Evolutionary conservation across 1,284 basidiomycete genomes (phyloP).

Genomic region (Heterobasidion annosum): DNA sequence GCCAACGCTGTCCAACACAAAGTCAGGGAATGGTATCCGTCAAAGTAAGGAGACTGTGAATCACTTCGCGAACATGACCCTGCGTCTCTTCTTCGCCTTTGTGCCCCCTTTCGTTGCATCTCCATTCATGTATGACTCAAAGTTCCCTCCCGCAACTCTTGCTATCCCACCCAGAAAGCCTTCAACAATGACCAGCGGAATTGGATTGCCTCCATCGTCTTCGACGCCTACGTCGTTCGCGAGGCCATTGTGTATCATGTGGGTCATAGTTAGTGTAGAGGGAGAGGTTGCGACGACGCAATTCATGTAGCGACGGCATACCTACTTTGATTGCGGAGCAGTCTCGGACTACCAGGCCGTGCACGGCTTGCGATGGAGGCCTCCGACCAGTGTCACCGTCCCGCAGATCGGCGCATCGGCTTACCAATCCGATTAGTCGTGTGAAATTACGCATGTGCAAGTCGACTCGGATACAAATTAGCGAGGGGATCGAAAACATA

Average conservation of each 20-base stretch:
- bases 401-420: neutral
- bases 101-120: conserved; percentile 20
- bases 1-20: conserved; percentile 26
- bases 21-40: neutral
- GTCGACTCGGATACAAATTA: too few species aligned
- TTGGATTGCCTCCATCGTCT: conserved; percentile 1
- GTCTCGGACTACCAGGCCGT: neutral
- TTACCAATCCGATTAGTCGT: neutral
- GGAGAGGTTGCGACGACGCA: neutral
- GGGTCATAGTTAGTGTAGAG: neutral
- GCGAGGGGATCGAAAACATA: too few species aligned
- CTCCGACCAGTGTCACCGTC: neutral
- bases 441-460: neutral
- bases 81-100: conserved; percentile 15
- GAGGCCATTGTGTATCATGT: neutral
- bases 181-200: conserved; percentile 45
- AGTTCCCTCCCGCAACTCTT: conserved; percentile 34
- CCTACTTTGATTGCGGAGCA: neutral
- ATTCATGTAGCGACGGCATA: neutral
- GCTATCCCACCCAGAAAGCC: conserved; percentile 41
- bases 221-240: neutral
- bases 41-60: conserved; percentile 1
- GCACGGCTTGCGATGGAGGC: neutral
- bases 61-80: conserved; percentile 29
- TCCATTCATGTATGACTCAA: conserved; percentile 19